Evolutionary conservation across 331 rosid species (phyloP).

Genomic region (Malus hybrid): DNA sequence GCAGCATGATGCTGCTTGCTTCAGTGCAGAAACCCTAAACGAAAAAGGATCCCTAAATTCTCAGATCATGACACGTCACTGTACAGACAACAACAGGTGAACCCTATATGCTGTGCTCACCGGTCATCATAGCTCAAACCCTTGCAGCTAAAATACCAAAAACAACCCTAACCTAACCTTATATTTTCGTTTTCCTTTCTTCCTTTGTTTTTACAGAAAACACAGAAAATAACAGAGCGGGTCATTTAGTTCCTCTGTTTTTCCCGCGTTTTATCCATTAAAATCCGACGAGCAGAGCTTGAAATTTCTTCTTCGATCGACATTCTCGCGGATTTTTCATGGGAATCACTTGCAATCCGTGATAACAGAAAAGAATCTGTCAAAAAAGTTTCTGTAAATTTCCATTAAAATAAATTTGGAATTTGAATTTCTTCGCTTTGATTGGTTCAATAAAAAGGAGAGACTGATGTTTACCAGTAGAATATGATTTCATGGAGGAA

Average conservation of each 20-base stretch:
- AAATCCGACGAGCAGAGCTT: neutral
- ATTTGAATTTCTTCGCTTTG: neutral
- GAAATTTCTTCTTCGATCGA: constrained; percentile 29
- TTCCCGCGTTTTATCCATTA: constrained; percentile 3
- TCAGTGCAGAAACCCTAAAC: constrained; percentile 4
- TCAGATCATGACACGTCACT: constrained; percentile 28
- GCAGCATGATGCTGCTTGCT: neutral
- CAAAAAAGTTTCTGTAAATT: neutral
- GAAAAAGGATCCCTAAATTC: constrained; percentile 16
- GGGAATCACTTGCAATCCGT: constrained; percentile 18
- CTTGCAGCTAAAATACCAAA: neutral
- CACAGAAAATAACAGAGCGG: neutral
- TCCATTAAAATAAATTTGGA: neutral
- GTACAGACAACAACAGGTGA: constrained; percentile 30
- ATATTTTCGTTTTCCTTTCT: neutral
- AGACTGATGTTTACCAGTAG: constrained; percentile 7
- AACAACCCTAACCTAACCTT: neutral
- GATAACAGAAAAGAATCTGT: constrained; percentile 23
- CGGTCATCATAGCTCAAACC: constrained; percentile 23
- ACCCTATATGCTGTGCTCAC: constrained; percentile 1
- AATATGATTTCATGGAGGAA: constrained; percentile 20
- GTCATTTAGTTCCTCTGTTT: neutral
- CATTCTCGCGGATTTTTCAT: constrained; percentile 22
- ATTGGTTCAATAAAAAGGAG: neutral
- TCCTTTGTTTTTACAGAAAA: constrained; percentile 24